Conservation (phyloP, 2,329 filamentous ascomycete genomes). For the Neofusicoccum sp. region DNA sequence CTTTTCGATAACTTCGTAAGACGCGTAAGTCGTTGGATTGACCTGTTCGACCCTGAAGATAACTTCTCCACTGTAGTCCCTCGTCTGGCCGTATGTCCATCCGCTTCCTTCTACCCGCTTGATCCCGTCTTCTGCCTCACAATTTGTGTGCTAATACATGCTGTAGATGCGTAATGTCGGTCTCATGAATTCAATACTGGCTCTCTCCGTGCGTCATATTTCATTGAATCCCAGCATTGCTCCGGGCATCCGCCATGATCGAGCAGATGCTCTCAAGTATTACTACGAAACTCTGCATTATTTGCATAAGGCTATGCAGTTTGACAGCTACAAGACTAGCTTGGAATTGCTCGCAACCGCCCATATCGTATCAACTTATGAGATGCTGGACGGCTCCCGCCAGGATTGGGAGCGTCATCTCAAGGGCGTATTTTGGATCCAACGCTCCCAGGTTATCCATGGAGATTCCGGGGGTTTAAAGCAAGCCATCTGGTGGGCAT, state of each 20-base stretch:
- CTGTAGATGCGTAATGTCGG: slow-evolving; percentile 50
- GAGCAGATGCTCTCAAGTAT: slow-evolving; percentile 47
- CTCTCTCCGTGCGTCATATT: slow-evolving; percentile 53
- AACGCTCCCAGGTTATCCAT: slow-evolving; percentile 60
- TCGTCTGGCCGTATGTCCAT: slow-evolving; percentile 27
- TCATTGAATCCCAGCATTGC: slow-evolving; percentile 36
- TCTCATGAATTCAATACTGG: slow-evolving; percentile 58
- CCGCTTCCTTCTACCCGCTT: background rate
- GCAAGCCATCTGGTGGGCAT: slow-evolving; percentile 64
- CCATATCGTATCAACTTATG: slow-evolving; percentile 61
- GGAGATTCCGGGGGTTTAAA: slow-evolving; percentile 57
- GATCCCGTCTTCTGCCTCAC: background rate
- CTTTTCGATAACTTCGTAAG: slow-evolving; percentile 42
- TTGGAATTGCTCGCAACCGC: slow-evolving; percentile 59
- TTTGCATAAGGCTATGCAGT: slow-evolving; percentile 58
- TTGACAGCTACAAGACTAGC: slow-evolving; percentile 57
- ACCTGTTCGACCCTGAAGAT: slow-evolving; percentile 44
- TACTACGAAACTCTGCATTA: slow-evolving; percentile 65
- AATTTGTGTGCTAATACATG: background rate
- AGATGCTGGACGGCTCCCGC: slow-evolving; percentile 61
- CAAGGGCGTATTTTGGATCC: slow-evolving; percentile 66
- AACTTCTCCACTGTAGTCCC: slow-evolving; percentile 34
- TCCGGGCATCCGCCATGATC: slow-evolving; percentile 24
- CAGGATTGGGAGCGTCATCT: slow-evolving; percentile 62
- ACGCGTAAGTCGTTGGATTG: slow-evolving; percentile 39